Percentiles rank a stretch among this genome's conserved stretches.
phyloP scores from a whole-genome alignment of 192 early-diverging fungal species.

The Umbelopsis vinacea region DNA sequence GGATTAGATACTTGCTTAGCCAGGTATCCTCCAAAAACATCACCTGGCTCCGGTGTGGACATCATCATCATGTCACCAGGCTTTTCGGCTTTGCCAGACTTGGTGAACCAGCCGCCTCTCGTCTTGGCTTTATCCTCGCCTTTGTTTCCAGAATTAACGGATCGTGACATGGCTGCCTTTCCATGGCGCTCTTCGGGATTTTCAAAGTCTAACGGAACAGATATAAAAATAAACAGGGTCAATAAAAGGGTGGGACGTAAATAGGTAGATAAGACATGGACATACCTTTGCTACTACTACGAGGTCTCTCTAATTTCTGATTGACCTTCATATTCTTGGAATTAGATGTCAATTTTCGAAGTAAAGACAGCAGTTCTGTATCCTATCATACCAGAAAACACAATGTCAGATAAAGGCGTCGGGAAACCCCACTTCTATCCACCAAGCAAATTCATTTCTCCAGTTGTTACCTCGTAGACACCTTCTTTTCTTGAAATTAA shows the following conservation, averaged over 20 bases:
- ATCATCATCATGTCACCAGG: not conserved
- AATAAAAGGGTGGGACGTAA: not conserved
- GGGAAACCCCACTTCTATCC: too few relatives aligned
- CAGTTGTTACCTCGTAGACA: slow-evolving; percentile 11
- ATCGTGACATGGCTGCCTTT: not conserved
- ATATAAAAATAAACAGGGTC: not conserved
- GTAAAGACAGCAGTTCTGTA: slow-evolving; percentile 28
- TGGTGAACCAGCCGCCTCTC: slow-evolving; percentile 24
- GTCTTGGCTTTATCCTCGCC: slow-evolving; percentile 18
- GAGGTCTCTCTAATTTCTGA: slow-evolving; percentile 18
- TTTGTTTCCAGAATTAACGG: not conserved
- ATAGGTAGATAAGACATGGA: not conserved
- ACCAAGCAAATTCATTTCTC: too few relatives aligned
- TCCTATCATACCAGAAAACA: not conserved
- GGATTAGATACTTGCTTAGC: slow-evolving; percentile 37
- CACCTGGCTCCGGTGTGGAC: slow-evolving; percentile 5
- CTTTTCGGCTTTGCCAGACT: slow-evolving; percentile 10
- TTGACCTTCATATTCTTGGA: slow-evolving; percentile 39
- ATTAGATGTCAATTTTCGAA: slow-evolving; percentile 26
- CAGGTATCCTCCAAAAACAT: slow-evolving; percentile 45
- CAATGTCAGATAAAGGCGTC: too few relatives aligned
- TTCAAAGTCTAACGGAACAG: not conserved
- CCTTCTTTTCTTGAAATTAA: slow-evolving; percentile 40
- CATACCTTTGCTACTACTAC: slow-evolving; percentile 3
- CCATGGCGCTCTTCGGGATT: not conserved